Evolutionary conservation across 1,284 basidiomycete genomes (phyloP).

Genomic region (Ustilago xerochloae): DNA sequence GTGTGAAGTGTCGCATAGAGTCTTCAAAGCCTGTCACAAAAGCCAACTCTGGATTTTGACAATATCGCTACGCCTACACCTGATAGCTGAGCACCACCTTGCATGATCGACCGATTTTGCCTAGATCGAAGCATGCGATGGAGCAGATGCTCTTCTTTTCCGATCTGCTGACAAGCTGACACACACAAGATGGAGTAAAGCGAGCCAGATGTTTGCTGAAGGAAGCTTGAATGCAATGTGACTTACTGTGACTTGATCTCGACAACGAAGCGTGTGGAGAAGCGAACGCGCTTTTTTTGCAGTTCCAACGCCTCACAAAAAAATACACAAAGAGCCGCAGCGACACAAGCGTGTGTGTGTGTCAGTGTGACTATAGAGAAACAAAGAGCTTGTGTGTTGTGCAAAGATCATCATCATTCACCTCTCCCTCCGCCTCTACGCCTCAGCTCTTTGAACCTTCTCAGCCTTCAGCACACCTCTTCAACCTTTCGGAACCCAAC

Average conservation of each 20-base stretch:
- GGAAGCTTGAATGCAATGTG: no score
- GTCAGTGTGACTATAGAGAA: conserved; percentile 7
- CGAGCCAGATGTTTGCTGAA: no score
- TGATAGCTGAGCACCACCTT: no score
- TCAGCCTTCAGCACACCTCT: neutral
- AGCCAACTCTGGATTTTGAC: no score
- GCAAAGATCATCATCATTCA: conserved; percentile 25
- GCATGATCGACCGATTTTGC: no score
- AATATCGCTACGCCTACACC: no score
- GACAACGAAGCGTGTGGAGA: conserved; percentile 11
- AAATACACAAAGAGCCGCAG: neutral
- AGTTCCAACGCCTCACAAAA: conserved; percentile 13
- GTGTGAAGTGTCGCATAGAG: no score
- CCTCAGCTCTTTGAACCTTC: conserved; percentile 6
- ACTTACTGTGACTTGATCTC: neutral
- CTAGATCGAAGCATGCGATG: no score
- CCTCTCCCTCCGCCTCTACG: conserved; percentile 9
- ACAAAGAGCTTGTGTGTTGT: conserved; percentile 22
- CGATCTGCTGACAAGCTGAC: no score
- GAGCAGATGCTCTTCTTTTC: no score
- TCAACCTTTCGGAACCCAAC: neutral
- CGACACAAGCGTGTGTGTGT: conserved; percentile 2
- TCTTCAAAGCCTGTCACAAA: no score
- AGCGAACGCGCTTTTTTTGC: conserved; percentile 10
- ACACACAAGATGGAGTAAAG: no score